Evolutionary conservation across 1,284 basidiomycete species (phyloP), one percentile per base, ranked within the genome.

Genomic region (Neonothopanus nambi): DNA sequence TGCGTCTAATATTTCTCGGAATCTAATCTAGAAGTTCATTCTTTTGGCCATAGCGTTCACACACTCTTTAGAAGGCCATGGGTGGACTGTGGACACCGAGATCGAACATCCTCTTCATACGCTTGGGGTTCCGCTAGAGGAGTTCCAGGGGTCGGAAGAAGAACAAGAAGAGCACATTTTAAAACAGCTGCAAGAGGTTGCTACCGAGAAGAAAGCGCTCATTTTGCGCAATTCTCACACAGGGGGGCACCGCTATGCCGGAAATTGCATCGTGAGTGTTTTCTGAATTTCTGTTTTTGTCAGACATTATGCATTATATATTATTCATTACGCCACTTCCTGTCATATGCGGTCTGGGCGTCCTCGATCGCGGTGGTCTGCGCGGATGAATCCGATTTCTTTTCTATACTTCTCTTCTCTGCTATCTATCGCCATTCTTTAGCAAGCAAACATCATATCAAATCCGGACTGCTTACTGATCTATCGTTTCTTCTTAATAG

Each of bases 211-310:
- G 70, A 65, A 23, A 73, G 75, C 57, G 58, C 72, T 95, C 42
- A 85, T 98, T 55, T 75, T 97, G 63, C 85, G 83, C 64, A 89
- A 86, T 58, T 95, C 91, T 24, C 95, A 97, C 70, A 79, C 94
- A 43, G 93, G 94, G 43, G 94, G 93, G 1, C 95, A 97, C 74
- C 87, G 88, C 60, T 97, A 88, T 67, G 88, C 91, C 17, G 95
- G 95, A 23, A 95, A 96, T 65, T 89, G 93, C 63, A 87, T 95
- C 55, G 92, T 94, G 65, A 66, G 89, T 74, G 18, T 52, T 30
- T 42, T 52, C 36, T 23, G n/a, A n/a, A n/a, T 33, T 28, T 28
- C 26, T 33, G 30, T 8, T 33, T 46, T 15, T 28, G 26, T 23
- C 5, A 13, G 38, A 38, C 18, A n/a, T n/a, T n/a, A 13, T 37